Evolutionary conservation across 805 yeast genomes (phyloP), one percentile per base, ranked within the genome.

Genomic region (Candida multigemmis): DNA sequence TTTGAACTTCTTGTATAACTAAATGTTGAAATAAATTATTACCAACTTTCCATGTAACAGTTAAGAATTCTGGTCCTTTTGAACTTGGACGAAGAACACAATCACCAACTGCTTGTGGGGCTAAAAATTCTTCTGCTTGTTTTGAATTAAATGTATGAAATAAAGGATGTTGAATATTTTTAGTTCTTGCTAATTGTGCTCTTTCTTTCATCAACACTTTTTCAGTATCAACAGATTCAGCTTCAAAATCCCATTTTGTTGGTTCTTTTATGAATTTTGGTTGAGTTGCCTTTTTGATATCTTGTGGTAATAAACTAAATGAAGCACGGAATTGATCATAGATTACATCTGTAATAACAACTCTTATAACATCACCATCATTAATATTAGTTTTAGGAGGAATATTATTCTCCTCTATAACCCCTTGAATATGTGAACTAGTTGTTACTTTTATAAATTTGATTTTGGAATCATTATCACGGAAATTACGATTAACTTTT

Each of bases 41-140:
- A 33, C 83, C 91, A 24, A 91, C 87, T 50, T 91, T 91, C 96
- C 97, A 91, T 0, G 99, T 89, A 22, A 89, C 77, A 3, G 95
- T 86, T 40, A 91, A 66, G 52, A 77, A 96, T 36, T 84, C 82
- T 24, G 71, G 66, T 22, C 98, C 98, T 36, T 77, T 74, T 7
- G 94, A 84, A 0, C 96, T 85, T 12, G 97, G 99, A 40, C 99
- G 72, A 30, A 91, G 81, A 12, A 91, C 94, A 56, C 85, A 72
- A 41, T 84, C 94, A 28, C 99, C 99, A 37, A 87, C 78, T 22
- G 77, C 72, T 48, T 80, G 71, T 14, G 95, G 83, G 12, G 96
- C 95, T 43, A 91, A 68, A 40, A 70, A 86, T 40, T 82, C 94
- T 52, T 89, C 97, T 1, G 99, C 97, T 60, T 91, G 96, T 30